Conservation (phyloP, 371 early-diverging fungal species). For the Circinella minor region DNA sequence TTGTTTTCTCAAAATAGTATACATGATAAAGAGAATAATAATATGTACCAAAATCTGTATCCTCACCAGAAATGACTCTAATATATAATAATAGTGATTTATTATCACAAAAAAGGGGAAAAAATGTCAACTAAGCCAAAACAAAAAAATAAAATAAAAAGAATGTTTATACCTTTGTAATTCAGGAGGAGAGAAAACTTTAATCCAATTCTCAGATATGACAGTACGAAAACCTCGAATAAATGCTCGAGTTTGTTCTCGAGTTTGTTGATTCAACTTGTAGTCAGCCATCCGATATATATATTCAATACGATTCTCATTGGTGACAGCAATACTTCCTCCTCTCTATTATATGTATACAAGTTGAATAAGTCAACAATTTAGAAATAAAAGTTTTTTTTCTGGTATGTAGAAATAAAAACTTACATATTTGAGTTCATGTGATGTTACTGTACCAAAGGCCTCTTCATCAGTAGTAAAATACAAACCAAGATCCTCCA, state of each 20-base stretch:
- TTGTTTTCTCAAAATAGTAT: neutral
- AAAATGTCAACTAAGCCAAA: neutral
- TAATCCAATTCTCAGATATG: slow-evolving; percentile 67
- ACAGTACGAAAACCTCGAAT: slow-evolving; percentile 74
- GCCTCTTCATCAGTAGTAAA: slow-evolving; percentile 71
- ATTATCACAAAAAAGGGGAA: slow-evolving; percentile 23
- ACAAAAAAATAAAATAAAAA: slow-evolving; percentile 16
- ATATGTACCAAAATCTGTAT: slow-evolving; percentile 60
- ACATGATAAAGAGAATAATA: neutral
- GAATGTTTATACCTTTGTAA: slow-evolving; percentile 58
- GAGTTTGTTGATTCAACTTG: slow-evolving; percentile 74
- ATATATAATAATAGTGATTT: slow-evolving; percentile 50
- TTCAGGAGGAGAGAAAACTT: slow-evolving; percentile 80
- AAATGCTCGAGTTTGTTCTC: slow-evolving; percentile 84
- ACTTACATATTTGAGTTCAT: slow-evolving; percentile 54
- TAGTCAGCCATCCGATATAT: slow-evolving; percentile 83
- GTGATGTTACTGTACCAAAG: slow-evolving; percentile 50
- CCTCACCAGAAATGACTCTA: slow-evolving; percentile 82
- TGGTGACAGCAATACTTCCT: slow-evolving; percentile 69
- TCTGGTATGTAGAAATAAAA: slow-evolving; percentile 4
- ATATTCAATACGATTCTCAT: slow-evolving; percentile 79
- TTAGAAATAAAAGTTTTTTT: too few species aligned
- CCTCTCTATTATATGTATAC: slow-evolving; percentile 51
- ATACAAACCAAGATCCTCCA: slow-evolving; percentile 68
- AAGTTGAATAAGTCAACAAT: neutral